Base-by-base conservation (phyloP, 352 stramenopile species). In the Pythium rhizo-oryzae region DNA sequence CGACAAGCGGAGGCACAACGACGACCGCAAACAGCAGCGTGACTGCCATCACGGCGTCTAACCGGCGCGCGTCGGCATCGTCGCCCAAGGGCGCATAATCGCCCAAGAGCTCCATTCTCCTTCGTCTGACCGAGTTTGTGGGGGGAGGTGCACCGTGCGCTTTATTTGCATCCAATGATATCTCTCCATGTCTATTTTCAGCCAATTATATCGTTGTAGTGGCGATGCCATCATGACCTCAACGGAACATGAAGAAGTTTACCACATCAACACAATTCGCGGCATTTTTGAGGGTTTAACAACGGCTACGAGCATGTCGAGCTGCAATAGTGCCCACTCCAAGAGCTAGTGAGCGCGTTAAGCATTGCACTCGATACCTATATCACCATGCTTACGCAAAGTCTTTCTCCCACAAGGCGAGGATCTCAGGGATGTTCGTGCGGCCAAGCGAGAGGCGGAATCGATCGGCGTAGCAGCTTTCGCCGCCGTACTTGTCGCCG, bases 1-100 rank as follows among this genome's bases (percentile, higher is more conserved):
- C 74, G 56, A 87, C 46, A 15, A 91, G 65, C 33, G 84, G 75
- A 13, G 85, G 85, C 23, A 89, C n/a, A 23, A 78, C 62, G 18
- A 93, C 75, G 28, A 92, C 68, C 19, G 60, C 47, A 59, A 93
- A 93, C 24, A 93, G 79, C 61, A 93, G 60, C 61, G 64, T 64
- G 2, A 81, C 70, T 7, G 84, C 85, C 43, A 80, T 23, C 35
- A 79, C 69, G 23, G 74, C 82, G 57, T 93, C 85, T 49, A 88
- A 47, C 8, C 77, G 74, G 28, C 25, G 52, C 11, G 59, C 59
- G 24, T 67, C 53, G 35, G 61, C n/a, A 46, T 58, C 65, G 28
- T 59, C 44, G 49, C 47, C 50, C 28, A 53, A 43, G n/a, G 1
- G 44, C 19, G 44, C 44, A n/a, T 28, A 15, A 39, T 62, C 51